These are phyloP conservation scores for Crotalaria pallida DNA, from an alignment of 306 rosid species.

Conservation along the genomic window DNA sequence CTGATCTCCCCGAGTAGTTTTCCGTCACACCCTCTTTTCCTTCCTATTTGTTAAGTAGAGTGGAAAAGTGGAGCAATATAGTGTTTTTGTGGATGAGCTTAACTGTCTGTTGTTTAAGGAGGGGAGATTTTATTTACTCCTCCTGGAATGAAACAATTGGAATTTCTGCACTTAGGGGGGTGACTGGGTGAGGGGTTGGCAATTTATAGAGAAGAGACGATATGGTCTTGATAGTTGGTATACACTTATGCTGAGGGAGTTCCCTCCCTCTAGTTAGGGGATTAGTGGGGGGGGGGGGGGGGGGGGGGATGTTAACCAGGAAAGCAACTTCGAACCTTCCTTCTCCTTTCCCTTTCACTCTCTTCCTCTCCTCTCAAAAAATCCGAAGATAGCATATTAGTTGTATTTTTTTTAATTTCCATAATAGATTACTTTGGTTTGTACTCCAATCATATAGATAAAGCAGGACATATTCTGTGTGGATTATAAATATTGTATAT, in stretches of 20 bases:
- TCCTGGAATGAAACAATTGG: background rate
- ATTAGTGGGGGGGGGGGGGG: background rate
- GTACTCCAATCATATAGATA: background rate
- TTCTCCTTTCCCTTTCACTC: background rate
- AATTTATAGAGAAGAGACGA: background rate
- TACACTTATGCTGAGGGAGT: background rate
- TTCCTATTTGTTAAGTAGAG: background rate
- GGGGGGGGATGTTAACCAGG: background rate
- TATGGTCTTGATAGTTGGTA: too few species aligned
- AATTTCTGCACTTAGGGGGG: background rate
- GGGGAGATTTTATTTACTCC: too few species aligned
- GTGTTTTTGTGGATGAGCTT: background rate
- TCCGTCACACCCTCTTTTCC: background rate
- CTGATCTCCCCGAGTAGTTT: background rate
- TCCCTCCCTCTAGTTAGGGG: background rate
- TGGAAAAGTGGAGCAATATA: background rate
- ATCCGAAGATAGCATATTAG: background rate
- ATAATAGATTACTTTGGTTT: background rate
- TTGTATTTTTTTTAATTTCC: background rate
- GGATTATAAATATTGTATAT: background rate
- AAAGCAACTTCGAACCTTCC: background rate
- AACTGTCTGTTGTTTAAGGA: background rate
- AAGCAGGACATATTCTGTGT: background rate
- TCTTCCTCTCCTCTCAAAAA: background rate
- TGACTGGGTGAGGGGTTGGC: background rate